Evolutionary conservation across 345 rosid genomes (phyloP), one percentile per base, ranked within the genome.

Genomic region (Populus simonii): DNA sequence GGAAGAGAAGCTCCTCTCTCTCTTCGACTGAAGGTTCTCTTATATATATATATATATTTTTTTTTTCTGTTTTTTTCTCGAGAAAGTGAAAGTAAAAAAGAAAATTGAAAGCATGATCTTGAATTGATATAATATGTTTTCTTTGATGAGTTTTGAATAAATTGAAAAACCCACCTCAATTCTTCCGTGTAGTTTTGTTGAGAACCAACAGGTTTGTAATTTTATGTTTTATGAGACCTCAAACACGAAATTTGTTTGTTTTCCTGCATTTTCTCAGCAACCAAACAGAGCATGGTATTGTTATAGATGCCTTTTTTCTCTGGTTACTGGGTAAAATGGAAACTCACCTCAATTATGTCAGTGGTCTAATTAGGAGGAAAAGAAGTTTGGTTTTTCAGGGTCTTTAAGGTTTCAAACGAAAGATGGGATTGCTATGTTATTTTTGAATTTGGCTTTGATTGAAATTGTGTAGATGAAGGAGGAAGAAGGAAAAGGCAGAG

Each of bases 401-500:
- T 29, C 29, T 38, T 69, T 51, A 7, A 29, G 74, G 22, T 25
- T 38, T n/a, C 17, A 8, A 27, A 18, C 20, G 23, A 22, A 71
- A 51, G 9, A 22, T 33, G 51, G 47, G 36, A 43, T 16, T 15
- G 9, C 31, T 12, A 31, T 76, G 7, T 8, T 53, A 20, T 73
- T 65, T 70, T 71, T 59, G 33, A 25, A 71, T 70, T 53, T 59
- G 3, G 0, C 61, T 29, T 47, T 71, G 12, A 31, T 73, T 72
- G 35, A 68, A 72, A 43, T 36, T 81, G 66, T 10, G 23, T 77
- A 92, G 97, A 88, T 70, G 95, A 88, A 85, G 86, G 87, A 43
- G 86, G 67, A 76, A 85, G 82, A 33, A 89, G 90, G 83, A 82
- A 74, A 55, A 88, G 88, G 80, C 91, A 79, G 49, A 79, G 90